These are phyloP conservation scores for Hemileccinum rubropunctum DNA, from an alignment of 768 basidiomycete genomes.

Conservation along the genomic window DNA sequence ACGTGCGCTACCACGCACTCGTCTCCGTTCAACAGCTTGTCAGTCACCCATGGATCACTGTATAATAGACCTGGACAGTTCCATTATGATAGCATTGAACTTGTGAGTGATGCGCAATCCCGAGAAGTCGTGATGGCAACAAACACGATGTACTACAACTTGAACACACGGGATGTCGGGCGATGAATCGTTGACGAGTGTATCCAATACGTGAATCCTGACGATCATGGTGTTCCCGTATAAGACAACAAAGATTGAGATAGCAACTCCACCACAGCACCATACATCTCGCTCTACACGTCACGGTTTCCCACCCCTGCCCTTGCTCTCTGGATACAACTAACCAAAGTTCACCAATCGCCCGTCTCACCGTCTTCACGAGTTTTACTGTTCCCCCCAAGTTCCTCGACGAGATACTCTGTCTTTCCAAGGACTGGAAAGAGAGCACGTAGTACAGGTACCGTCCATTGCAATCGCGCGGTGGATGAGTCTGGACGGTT, in stretches of 20 bases:
- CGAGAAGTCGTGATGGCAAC: too few relatives aligned
- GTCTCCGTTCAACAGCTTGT: conserved; percentile 89
- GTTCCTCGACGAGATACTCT: conserved; percentile 77
- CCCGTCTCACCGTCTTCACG: conserved; percentile 81
- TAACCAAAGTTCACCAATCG: conserved; percentile 47
- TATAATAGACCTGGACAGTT: conserved; percentile 13
- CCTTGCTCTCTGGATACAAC: conserved; percentile 20
- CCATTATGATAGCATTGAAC: not conserved
- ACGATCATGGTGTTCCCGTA: too few relatives aligned
- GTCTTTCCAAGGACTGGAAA: too few relatives aligned
- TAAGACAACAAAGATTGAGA: too few relatives aligned
- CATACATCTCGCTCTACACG: too few relatives aligned
- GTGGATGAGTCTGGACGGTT: conserved; percentile 69
- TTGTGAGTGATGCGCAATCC: too few relatives aligned
- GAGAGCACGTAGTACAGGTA: too few relatives aligned
- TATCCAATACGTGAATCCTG: too few relatives aligned
- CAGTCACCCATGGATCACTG: conserved; percentile 80
- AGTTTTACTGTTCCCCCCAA: conserved; percentile 79
- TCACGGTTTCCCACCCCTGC: not conserved
- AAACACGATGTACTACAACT: too few relatives aligned
- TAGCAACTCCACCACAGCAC: too few relatives aligned
- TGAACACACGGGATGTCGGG: too few relatives aligned
- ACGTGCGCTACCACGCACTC: conserved; percentile 91
- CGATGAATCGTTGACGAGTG: too few relatives aligned
- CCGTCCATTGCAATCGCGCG: conserved; percentile 74